Percentiles rank a stretch among this genome's conserved stretches.
These are phyloP conservation scores for Tetrahymena elliotti DNA, from an alignment of 73 alveolate species.

Conservation along the genomic window DNA sequence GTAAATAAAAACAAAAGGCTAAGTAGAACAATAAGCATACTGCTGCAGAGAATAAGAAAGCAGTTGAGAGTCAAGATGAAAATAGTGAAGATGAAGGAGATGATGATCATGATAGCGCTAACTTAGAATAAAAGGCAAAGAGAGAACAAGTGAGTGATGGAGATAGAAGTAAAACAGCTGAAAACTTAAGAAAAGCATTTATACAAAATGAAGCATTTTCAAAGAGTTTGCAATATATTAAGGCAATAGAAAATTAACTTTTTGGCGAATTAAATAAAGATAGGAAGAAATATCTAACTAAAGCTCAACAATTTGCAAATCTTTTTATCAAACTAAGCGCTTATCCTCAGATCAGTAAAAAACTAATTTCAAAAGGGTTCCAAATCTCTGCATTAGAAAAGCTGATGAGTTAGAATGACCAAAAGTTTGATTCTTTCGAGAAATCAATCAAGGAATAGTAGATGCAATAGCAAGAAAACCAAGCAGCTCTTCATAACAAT, in stretches of 20 bases:
- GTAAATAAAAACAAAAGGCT: not conserved
- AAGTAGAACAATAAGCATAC: not conserved
- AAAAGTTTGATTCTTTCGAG: not conserved
- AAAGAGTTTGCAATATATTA: not conserved
- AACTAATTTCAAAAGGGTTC: not conserved
- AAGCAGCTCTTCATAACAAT: not conserved
- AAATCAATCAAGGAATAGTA: not conserved
- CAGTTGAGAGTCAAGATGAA: not conserved
- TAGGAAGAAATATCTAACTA: not conserved
- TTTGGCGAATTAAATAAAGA: not conserved
- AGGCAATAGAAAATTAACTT: not conserved
- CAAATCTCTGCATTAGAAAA: not conserved
- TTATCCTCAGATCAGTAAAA: not conserved
- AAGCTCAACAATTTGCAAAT: not conserved
- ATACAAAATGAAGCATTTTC: not conserved
- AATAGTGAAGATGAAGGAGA: not conserved
- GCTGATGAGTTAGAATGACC: not conserved
- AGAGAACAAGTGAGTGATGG: not conserved
- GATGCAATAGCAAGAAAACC: not conserved
- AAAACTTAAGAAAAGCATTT: not conserved
- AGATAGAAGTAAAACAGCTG: not conserved
- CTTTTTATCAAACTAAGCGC: not conserved
- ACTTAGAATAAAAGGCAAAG: not conserved
- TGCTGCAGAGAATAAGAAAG: not conserved
- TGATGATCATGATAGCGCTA: not conserved